Evolutionary conservation across 495 filamentous ascomycete species (phyloP).

Genomic region (Trichoderma orchidacearum): DNA sequence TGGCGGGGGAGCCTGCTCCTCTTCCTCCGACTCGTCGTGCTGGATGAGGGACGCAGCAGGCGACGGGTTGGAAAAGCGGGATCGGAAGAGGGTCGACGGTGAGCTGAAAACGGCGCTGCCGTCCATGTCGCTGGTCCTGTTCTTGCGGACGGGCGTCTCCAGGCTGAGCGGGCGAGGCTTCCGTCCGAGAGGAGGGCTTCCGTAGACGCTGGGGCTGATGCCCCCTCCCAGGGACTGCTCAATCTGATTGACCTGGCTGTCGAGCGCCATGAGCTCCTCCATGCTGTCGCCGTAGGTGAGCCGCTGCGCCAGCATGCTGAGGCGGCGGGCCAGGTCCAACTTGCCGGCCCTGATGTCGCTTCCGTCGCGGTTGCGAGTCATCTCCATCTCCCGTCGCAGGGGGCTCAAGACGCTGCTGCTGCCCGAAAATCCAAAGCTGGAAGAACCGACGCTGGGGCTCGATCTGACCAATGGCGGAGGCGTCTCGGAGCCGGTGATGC

Average conservation of each 20-base stretch:
- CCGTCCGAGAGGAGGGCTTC: conserved; percentile 1
- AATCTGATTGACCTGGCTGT: conserved; percentile 32
- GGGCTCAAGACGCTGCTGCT: neutral
- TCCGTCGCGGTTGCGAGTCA: neutral
- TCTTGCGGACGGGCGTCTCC: conserved; percentile 2
- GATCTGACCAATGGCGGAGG: neutral
- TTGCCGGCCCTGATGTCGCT: conserved; percentile 18
- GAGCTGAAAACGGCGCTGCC: conserved; percentile 10
- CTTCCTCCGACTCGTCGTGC: neutral
- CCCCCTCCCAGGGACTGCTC: conserved; percentile 15
- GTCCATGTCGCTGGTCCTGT: neutral
- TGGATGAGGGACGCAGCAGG: neutral
- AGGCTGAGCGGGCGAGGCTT: conserved; percentile 8
- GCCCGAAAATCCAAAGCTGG: neutral
- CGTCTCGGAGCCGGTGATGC: neutral
- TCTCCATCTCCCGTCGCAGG: neutral
- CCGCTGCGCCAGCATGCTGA: conserved; percentile 28
- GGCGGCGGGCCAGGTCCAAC: conserved; percentile 33
- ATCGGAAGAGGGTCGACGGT: conserved; percentile 5
- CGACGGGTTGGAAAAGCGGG: neutral
- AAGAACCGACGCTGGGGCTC: conserved; percentile 2
- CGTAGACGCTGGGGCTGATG: neutral
- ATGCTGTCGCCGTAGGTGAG: conserved; percentile 14
- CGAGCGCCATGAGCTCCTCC: conserved; percentile 16
- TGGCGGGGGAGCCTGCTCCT: neutral